Conservation (phyloP, 192 early-diverging fungal genomes). For the Physocladia obscura region DNA sequence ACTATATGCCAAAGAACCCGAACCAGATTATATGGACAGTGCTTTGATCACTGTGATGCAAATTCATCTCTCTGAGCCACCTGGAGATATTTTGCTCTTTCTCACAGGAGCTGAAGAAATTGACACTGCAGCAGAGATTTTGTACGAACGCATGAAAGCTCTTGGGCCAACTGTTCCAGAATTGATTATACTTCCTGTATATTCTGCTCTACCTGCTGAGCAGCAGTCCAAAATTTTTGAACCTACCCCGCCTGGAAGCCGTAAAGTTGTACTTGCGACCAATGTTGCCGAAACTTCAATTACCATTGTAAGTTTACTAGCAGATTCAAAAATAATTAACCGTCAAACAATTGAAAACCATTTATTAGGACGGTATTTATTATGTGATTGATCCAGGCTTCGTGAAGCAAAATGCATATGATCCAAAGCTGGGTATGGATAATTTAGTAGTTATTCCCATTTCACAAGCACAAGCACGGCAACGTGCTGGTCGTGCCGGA, state of each 20-base stretch:
- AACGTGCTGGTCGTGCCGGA: constrained; percentile 93
- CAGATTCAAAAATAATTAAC: too few relatives aligned
- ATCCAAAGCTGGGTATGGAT: constrained; percentile 95
- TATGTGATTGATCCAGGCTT: constrained; percentile 99
- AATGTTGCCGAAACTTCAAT: constrained; percentile 99
- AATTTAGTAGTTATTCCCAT: constrained; percentile 93
- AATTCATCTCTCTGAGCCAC: constrained; percentile 90
- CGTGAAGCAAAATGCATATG: constrained; percentile 94
- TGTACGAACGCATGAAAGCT: constrained; percentile 78
- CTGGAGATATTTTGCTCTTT: constrained; percentile 93
- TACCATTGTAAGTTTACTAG: too few relatives aligned
- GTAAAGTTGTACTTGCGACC: constrained; percentile 95
- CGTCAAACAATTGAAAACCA: too few relatives aligned
- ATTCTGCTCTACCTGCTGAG: constrained; percentile 93
- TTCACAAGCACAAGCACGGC: constrained; percentile 89
- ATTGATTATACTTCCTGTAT: constrained; percentile 93
- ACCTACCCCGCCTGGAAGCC: constrained; percentile 85
- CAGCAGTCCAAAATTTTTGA: constrained; percentile 97
- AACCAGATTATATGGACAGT: constrained; percentile 89
- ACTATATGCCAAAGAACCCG: constrained; percentile 91
- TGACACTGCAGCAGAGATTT: constrained; percentile 69
- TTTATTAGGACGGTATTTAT: constrained; percentile 88
- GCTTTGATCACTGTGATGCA: constrained; percentile 94
- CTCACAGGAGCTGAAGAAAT: constrained; percentile 99
- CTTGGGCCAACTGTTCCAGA: constrained; percentile 72